Evolutionary conservation across 352 stramenopile genomes (phyloP).

Genomic region (Globisporangium cystogenes): DNA sequence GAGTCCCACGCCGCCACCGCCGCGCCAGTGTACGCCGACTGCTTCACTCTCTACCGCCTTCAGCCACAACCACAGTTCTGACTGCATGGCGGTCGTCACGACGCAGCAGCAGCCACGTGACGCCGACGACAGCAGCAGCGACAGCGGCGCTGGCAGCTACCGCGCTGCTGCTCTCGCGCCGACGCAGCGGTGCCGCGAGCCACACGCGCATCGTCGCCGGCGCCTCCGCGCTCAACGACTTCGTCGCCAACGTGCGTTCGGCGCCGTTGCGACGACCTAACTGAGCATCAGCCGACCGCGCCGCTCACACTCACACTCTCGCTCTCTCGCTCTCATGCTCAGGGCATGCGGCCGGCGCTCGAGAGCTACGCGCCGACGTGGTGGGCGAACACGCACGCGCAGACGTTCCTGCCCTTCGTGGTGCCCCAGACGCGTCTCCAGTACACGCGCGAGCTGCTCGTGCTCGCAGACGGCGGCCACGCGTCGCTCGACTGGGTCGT

Average conservation of each 20-base stretch:
- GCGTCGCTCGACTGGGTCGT: conserved; percentile 65
- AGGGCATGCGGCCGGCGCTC: conserved; percentile 43
- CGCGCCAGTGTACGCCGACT: background rate
- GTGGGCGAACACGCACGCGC: conserved; percentile 73
- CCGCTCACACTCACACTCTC: too few species aligned
- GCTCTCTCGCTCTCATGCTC: background rate
- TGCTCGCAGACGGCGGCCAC: conserved; percentile 54
- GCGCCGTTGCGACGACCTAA: too few species aligned
- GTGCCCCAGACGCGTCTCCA: conserved; percentile 44
- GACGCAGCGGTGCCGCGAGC: conserved; percentile 1
- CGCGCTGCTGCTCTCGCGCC: conserved; percentile 19
- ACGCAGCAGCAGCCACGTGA: background rate
- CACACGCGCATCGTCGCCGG: conserved; percentile 54
- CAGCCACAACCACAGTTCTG: too few species aligned
- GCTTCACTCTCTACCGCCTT: too few species aligned
- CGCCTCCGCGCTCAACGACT: conserved; percentile 61
- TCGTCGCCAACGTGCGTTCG: conserved; percentile 26
- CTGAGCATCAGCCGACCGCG: too few species aligned
- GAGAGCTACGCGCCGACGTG: conserved; percentile 62
- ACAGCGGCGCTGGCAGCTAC: background rate
- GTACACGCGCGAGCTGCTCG: conserved; percentile 59
- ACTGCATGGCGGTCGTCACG: too few species aligned
- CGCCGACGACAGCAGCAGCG: background rate
- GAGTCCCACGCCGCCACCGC: background rate
- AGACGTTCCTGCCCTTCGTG: conserved; percentile 69